Evolutionary conservation across 306 rosid genomes (phyloP).

Genomic region (Adenanthera pavonina): DNA sequence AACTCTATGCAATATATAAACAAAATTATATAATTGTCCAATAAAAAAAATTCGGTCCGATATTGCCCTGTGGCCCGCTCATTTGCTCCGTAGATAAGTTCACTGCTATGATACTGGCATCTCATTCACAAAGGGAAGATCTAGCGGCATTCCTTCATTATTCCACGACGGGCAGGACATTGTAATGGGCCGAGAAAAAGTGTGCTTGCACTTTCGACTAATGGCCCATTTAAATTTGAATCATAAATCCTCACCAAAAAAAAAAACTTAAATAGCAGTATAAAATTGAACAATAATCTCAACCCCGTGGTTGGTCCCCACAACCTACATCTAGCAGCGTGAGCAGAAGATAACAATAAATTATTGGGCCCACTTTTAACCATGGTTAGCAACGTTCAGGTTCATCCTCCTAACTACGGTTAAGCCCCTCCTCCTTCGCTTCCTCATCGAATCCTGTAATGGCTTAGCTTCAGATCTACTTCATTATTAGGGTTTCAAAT

Average conservation of each 20-base stretch:
- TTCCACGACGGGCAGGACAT: not conserved
- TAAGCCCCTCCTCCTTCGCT: slow-evolving; percentile 26
- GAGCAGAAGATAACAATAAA: not conserved
- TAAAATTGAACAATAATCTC: not conserved
- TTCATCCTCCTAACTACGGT: slow-evolving; percentile 52
- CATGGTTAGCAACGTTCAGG: slow-evolving; percentile 33
- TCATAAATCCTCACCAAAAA: no score
- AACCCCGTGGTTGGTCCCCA: not conserved
- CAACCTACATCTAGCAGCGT: not conserved
- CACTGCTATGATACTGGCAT: no score
- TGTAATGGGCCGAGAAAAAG: not conserved
- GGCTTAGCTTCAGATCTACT: slow-evolving; percentile 42
- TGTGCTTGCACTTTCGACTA: no score
- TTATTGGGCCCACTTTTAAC: slow-evolving; percentile 34
- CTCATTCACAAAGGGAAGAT: no score
- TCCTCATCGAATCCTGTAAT: slow-evolving; percentile 11
- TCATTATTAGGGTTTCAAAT: slow-evolving; percentile 52
- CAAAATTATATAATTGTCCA: no score
- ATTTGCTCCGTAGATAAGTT: no score
- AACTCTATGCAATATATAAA: no score
- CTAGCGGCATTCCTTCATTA: not conserved
- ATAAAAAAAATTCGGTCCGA: no score
- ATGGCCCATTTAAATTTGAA: not conserved
- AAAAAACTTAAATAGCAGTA: not conserved
- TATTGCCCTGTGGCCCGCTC: no score